These are phyloP conservation scores for Colletotrichum neosansevieriae DNA, from an alignment of 2,329 filamentous ascomycete genomes.

Conservation along the genomic window DNA sequence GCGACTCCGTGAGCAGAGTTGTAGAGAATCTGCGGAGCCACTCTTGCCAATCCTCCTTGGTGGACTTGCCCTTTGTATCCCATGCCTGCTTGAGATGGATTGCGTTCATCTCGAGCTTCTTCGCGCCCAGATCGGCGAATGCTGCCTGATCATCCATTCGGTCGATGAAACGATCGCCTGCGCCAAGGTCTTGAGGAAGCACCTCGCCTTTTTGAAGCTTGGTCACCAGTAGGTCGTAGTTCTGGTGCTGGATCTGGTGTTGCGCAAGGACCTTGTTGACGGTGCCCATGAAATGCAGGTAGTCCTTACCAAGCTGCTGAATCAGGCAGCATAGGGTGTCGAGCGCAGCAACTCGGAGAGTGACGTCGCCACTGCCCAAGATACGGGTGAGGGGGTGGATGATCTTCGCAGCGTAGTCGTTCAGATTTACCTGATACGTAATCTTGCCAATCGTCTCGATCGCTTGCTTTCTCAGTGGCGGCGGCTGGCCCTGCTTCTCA, in stretches of 20 bases:
- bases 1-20: constrained; percentile 92
- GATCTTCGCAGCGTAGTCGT: constrained; percentile 95
- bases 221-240: constrained; percentile 91
- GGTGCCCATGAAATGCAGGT: constrained; percentile 91
- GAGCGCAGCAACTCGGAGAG: constrained; percentile 83
- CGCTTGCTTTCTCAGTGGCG: constrained; percentile 83
- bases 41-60: constrained; percentile 98
- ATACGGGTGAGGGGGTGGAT: constrained; percentile 93
- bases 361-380: constrained; percentile 77
- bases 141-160: constrained; percentile 80
- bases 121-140: constrained; percentile 86
- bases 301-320: constrained; percentile 95
- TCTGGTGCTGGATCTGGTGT: constrained; percentile 87
- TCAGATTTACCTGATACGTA: constrained; percentile 95
- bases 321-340: constrained; percentile 96
- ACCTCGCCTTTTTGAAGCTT: constrained; percentile 96
- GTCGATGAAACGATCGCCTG: constrained; percentile 83
- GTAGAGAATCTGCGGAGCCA: constrained; percentile 98
- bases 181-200: constrained; percentile 93
- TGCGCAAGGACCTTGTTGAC: constrained; percentile 87
- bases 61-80: constrained; percentile 97
- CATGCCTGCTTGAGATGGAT: constrained; percentile 97
- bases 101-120: constrained; percentile 97
- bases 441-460: constrained; percentile 96
- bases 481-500: constrained; percentile 86